Evolutionary conservation across 2,329 filamentous ascomycete species (phyloP).

Genomic region (Fusarium heterosporum): DNA sequence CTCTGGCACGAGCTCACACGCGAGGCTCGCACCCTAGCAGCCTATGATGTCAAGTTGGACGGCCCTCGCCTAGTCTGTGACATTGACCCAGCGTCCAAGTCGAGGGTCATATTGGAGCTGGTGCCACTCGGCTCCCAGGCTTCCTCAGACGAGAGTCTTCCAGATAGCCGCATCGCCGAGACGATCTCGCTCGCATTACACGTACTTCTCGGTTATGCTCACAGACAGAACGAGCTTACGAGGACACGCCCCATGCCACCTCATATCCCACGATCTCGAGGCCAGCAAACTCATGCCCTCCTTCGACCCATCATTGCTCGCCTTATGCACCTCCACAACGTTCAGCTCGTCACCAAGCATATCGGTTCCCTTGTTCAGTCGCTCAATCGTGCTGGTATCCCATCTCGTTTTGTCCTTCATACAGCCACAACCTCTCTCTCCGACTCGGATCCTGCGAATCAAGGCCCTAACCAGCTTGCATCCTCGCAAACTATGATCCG

Average conservation of each 20-base stretch:
- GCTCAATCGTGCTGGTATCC: slow-evolving; percentile 61
- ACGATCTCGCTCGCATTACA: slow-evolving; percentile 75
- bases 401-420: slow-evolving; percentile 57
- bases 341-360: slow-evolving; percentile 55
- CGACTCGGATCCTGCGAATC: slow-evolving; percentile 45
- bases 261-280: slow-evolving; percentile 53
- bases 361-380: slow-evolving; percentile 58
- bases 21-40: slow-evolving; percentile 79
- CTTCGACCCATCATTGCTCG: slow-evolving; percentile 65
- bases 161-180: slow-evolving; percentile 69
- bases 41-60: slow-evolving; percentile 75
- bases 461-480: slow-evolving; percentile 53
- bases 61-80: slow-evolving; percentile 68
- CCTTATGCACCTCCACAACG: slow-evolving; percentile 57
- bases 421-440: slow-evolving; percentile 51
- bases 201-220: slow-evolving; percentile 81
- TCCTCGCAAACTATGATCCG: slow-evolving; percentile 60
- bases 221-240: slow-evolving; percentile 77
- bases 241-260: slow-evolving; percentile 69
- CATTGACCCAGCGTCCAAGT: slow-evolving; percentile 61
- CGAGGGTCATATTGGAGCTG: slow-evolving; percentile 73
- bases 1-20: slow-evolving; percentile 89
- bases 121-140: slow-evolving; percentile 65
- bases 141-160: slow-evolving; percentile 49
- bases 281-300: slow-evolving; percentile 60